phyloP scores from a whole-genome alignment of 495 filamentous ascomycete genomes.

The Podospora anserina region DNA sequence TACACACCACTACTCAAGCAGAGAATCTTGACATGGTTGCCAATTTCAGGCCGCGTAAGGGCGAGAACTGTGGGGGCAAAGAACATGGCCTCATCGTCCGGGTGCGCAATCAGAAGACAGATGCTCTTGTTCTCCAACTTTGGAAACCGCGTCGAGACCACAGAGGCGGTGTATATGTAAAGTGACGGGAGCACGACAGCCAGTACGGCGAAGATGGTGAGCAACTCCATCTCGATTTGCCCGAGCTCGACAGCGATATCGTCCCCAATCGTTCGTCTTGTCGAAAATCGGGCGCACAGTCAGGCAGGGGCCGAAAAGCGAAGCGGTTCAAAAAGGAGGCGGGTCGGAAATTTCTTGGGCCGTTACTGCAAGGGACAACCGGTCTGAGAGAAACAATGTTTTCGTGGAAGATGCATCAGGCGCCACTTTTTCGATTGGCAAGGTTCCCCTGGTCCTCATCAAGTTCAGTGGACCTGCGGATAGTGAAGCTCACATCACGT shows the following conservation, averaged over 20 bases:
- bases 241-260: too few species aligned
- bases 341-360: too few species aligned
- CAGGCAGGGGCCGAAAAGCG: background rate
- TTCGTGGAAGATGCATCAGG: background rate
- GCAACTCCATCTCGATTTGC: background rate
- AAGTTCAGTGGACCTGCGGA: background rate
- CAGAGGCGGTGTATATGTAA: conserved; percentile 57
- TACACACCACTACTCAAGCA: conserved; percentile 76
- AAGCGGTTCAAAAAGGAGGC: background rate
- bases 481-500: background rate
- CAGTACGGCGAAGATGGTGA: conserved; percentile 41
- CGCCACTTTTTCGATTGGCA: background rate
- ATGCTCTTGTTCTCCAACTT: conserved; percentile 74
- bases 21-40: conserved; percentile 89
- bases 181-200: conserved; percentile 58
- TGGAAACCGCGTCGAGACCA: conserved; percentile 59
- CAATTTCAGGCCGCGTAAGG: conserved; percentile 65
- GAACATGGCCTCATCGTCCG: conserved; percentile 99
- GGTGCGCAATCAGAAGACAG: conserved; percentile 89
- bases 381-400: background rate
- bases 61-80: conserved; percentile 85
- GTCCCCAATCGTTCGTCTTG: too few species aligned
- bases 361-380: too few species aligned
- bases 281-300: too few species aligned
- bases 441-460: background rate